These are phyloP conservation scores for Suhomyces bokatorum DNA, from an alignment of 1,139 yeast genomes.

Conservation along the genomic window DNA sequence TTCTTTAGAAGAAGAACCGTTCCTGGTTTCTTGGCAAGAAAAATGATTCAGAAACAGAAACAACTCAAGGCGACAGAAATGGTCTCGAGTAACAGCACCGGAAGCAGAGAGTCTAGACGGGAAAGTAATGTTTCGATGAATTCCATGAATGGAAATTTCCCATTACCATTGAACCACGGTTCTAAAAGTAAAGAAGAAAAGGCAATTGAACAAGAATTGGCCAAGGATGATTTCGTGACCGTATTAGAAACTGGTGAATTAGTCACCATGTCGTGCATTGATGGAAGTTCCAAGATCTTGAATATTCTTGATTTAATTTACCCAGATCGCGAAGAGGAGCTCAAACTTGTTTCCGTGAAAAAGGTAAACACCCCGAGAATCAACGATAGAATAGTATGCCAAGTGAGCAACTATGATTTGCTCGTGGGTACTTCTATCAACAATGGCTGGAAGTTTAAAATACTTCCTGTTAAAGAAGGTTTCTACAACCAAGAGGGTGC, in stretches of 20 bases:
- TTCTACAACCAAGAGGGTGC: conserved; percentile 47
- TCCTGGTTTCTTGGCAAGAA: conserved; percentile 51
- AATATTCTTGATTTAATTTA: conserved; percentile 29
- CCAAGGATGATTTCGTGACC: conserved; percentile 34
- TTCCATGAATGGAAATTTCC: conserved; percentile 38
- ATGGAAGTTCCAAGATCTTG: conserved; percentile 38
- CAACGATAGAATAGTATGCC: conserved; percentile 67
- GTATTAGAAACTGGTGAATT: conserved; percentile 48
- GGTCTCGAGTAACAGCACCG: neutral
- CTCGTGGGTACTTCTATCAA: conserved; percentile 65
- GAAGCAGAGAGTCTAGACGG: conserved; percentile 24
- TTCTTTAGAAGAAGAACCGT: conserved; percentile 60
- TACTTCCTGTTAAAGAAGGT: conserved; percentile 47
- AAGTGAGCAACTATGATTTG: conserved; percentile 51
- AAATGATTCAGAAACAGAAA: conserved; percentile 32
- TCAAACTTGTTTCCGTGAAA: conserved; percentile 49
- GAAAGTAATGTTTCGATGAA: conserved; percentile 31
- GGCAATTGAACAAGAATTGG: conserved; percentile 15
- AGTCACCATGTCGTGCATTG: conserved; percentile 47
- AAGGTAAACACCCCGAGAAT: conserved; percentile 70
- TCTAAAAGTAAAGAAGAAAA: conserved; percentile 11
- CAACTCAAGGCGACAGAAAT: conserved; percentile 14
- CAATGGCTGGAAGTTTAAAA: conserved; percentile 63
- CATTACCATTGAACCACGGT: conserved; percentile 22
- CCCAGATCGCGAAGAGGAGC: conserved; percentile 15